A percentile compares a stretch with the other conserved stretches of the same genome.
phyloP scores from a whole-genome alignment of 768 basidiomycete genomes.

The Amanita thiersii region DNA sequence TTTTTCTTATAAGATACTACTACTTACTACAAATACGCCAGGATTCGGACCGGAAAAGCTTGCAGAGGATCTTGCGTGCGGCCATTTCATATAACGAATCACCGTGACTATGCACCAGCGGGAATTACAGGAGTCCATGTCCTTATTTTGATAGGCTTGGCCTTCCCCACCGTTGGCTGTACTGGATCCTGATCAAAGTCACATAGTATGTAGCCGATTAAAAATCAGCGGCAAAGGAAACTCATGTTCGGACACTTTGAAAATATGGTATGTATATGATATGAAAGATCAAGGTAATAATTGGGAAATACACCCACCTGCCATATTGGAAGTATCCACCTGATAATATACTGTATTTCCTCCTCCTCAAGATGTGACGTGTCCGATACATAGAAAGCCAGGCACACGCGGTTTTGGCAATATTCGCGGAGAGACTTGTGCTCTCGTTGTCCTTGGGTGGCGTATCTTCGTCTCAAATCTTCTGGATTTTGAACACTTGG shows the following conservation, averaged over 20 bases:
- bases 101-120: slow-evolving; percentile 7
- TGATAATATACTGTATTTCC: too few relatives aligned
- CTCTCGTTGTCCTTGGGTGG: too few relatives aligned
- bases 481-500: too few relatives aligned
- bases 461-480: not conserved
- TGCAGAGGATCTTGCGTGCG: slow-evolving; percentile 5
- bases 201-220: too few relatives aligned
- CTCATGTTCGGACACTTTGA: too few relatives aligned
- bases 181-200: slow-evolving; percentile 2
- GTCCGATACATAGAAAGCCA: not conserved
- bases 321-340: too few relatives aligned
- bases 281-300: too few relatives aligned
- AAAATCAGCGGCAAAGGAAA: too few relatives aligned
- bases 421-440: slow-evolving; percentile 10
- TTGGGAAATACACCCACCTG: too few relatives aligned
- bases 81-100: slow-evolving; percentile 6
- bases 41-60: slow-evolving; percentile 5
- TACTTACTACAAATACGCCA: slow-evolving; percentile 1
- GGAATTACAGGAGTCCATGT: slow-evolving; percentile 9
- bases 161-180: slow-evolving; percentile 2
- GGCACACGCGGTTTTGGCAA: slow-evolving; percentile 3
- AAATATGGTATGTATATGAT: too few relatives aligned
- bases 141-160: slow-evolving; percentile 9
- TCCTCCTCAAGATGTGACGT: slow-evolving; percentile 3
- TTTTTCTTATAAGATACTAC: not conserved